Evolutionary conservation across 2,329 filamentous ascomycete species (phyloP).

Genomic region (Hypoxylon sp.): DNA sequence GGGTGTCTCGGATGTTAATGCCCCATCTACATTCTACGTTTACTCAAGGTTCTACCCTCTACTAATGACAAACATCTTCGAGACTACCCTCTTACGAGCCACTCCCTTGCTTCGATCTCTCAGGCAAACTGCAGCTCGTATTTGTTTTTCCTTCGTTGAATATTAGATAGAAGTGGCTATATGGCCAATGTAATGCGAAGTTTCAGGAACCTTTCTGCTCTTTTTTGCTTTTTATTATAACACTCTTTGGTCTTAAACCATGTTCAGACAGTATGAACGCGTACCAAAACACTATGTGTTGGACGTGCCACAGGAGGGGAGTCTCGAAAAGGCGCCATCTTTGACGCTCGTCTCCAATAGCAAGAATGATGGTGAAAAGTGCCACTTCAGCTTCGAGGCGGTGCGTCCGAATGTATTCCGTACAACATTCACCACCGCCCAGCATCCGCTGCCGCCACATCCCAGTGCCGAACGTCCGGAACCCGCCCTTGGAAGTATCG

Average conservation of each 20-base stretch:
- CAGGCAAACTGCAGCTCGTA: not conserved
- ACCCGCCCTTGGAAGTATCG: slow-evolving; percentile 54
- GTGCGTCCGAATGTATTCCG: slow-evolving; percentile 75
- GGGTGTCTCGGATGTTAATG: slow-evolving; percentile 14
- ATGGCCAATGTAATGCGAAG: slow-evolving; percentile 10
- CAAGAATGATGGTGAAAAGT: slow-evolving; percentile 55
- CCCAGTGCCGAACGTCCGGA: slow-evolving; percentile 69
- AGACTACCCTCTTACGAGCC: slow-evolving; percentile 11
- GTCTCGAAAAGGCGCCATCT: slow-evolving; percentile 40
- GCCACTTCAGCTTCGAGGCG: slow-evolving; percentile 74
- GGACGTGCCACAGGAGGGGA: slow-evolving; percentile 20
- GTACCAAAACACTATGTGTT: slow-evolving; percentile 51
- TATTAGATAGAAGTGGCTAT: slow-evolving; percentile 4
- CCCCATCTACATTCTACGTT: not conserved
- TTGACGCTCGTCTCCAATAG: slow-evolving; percentile 61
- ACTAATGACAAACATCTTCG: slow-evolving; percentile 7
- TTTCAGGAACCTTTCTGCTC: slow-evolving; percentile 1
- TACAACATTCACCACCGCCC: slow-evolving; percentile 74
- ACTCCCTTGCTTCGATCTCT: slow-evolving; percentile 3
- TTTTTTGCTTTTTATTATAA: slow-evolving; percentile 16
- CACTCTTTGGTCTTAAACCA: slow-evolving; percentile 16
- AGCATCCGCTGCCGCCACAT: slow-evolving; percentile 75
- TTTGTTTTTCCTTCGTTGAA: not conserved
- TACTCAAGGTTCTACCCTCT: not conserved
- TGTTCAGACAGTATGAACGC: slow-evolving; percentile 43